A percentile compares a stretch with the other conserved stretches of the same genome.
phyloP scores from a whole-genome alignment of 345 rosid species.

The Citrus glauca region DNA sequence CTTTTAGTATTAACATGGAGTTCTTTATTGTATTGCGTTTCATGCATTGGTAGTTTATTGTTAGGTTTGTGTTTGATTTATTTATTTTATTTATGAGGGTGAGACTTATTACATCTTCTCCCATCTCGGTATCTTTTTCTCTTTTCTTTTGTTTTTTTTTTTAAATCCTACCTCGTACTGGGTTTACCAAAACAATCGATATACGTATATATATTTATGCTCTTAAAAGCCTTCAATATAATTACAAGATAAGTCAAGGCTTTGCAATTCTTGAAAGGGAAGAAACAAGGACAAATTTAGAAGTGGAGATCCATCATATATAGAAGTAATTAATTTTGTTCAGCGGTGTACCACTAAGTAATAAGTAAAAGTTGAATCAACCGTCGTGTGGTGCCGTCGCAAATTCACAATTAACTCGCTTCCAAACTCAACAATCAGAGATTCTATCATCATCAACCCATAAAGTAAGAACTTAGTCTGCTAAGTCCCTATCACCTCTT shows the following conservation, averaged over 20 bases:
- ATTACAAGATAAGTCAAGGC: background rate
- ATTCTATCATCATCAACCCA: constrained; percentile 4
- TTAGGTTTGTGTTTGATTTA: too few relatives aligned
- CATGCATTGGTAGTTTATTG: too few relatives aligned
- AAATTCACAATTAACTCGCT: background rate
- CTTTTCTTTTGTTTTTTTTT: too few relatives aligned
- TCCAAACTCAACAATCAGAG: background rate
- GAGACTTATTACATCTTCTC: too few relatives aligned
- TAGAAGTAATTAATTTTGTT: too few relatives aligned
- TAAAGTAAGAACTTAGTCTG: background rate
- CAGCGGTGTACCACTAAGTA: background rate
- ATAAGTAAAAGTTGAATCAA: background rate
- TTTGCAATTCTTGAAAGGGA: background rate
- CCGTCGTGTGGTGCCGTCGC: background rate
- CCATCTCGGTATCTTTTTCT: too few relatives aligned
- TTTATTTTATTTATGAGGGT: too few relatives aligned
- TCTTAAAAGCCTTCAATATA: background rate
- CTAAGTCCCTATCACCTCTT: background rate
- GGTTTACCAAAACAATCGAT: too few relatives aligned
- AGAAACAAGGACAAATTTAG: background rate
- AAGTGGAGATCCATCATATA: background rate
- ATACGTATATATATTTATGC: background rate
- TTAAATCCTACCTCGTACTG: too few relatives aligned
- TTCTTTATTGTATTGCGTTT: too few relatives aligned
- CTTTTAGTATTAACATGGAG: too few relatives aligned